Conservation (phyloP, 2,329 filamentous ascomycete genomes). For the Laburnicola sp. region DNA sequence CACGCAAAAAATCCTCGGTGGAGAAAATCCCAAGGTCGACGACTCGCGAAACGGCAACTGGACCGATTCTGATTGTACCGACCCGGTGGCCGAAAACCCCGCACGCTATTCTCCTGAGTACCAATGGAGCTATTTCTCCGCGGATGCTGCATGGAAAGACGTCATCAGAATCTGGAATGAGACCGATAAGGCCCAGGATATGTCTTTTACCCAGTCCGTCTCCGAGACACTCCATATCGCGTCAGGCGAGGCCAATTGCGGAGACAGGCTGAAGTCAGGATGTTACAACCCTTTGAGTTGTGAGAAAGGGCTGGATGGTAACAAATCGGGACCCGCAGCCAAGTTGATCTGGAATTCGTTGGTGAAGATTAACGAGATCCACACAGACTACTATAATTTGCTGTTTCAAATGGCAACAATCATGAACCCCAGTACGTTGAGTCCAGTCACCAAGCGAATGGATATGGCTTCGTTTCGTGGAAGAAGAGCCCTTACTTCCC, state of each 20-base stretch:
- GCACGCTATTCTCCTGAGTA: background rate
- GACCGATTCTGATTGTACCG: background rate
- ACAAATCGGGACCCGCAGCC: conserved; percentile 4
- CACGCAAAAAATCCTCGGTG: background rate
- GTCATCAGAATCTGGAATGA: conserved; percentile 9
- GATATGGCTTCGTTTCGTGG: too few relatives aligned
- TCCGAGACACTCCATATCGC: background rate
- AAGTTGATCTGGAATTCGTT: conserved; percentile 4
- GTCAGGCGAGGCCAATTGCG: background rate
- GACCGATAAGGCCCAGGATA: background rate
- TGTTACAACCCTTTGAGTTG: background rate
- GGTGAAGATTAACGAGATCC: conserved; percentile 1
- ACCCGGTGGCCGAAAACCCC: background rate
- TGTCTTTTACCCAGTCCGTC: conserved; percentile 1
- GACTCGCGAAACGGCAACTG: conserved; percentile 6
- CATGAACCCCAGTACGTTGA: background rate
- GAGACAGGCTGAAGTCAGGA: background rate
- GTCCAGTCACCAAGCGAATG: too few relatives aligned
- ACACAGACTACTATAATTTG: conserved; percentile 1
- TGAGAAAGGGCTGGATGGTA: background rate
- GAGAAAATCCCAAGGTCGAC: conserved; percentile 1
- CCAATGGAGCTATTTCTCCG: background rate
- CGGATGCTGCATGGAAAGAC: conserved; percentile 6
- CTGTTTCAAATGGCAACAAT: conserved; percentile 3
- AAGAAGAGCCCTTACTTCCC: too few relatives aligned